Evolutionary conservation across 352 stramenopile genomes (phyloP).

Genomic region (Thalassiosira hispida): DNA sequence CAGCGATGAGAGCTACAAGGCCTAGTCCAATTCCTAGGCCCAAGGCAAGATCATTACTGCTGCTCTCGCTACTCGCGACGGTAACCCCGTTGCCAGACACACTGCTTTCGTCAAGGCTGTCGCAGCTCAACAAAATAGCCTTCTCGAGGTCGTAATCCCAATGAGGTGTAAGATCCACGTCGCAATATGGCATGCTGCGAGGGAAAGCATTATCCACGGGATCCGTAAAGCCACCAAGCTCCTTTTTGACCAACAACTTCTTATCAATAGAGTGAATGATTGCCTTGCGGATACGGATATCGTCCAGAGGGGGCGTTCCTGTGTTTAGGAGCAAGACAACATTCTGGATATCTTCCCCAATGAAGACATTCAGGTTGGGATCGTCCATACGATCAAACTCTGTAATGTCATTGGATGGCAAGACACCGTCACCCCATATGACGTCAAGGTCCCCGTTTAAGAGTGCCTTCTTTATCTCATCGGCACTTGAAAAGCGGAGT

Average conservation of each 20-base stretch:
- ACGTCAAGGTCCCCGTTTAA: constrained; percentile 46
- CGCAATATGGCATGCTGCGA: constrained; percentile 38
- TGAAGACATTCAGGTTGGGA: constrained; percentile 17
- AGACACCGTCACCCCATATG: constrained; percentile 45
- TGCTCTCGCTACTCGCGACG: neutral
- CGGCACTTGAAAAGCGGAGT: constrained; percentile 39
- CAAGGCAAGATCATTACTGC: neutral
- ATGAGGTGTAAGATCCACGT: constrained; percentile 52
- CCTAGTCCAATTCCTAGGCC: constrained; percentile 21
- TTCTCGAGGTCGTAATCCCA: constrained; percentile 66
- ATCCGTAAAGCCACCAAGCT: constrained; percentile 23
- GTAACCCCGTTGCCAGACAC: too few species aligned
- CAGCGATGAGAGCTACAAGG: neutral
- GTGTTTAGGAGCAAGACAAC: constrained; percentile 56
- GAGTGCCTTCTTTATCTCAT: constrained; percentile 56
- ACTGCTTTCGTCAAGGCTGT: neutral
- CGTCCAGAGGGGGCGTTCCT: constrained; percentile 27
- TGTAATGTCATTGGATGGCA: constrained; percentile 6
- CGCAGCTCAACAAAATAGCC: constrained; percentile 48
- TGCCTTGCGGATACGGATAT: constrained; percentile 48
- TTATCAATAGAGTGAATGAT: constrained; percentile 60
- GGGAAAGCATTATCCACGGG: constrained; percentile 43
- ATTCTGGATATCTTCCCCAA: constrained; percentile 48
- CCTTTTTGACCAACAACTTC: constrained; percentile 37
- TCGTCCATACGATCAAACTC: neutral